Base-by-base conservation (phyloP, 441 rosid species). In the Erodium texanum region DNA sequence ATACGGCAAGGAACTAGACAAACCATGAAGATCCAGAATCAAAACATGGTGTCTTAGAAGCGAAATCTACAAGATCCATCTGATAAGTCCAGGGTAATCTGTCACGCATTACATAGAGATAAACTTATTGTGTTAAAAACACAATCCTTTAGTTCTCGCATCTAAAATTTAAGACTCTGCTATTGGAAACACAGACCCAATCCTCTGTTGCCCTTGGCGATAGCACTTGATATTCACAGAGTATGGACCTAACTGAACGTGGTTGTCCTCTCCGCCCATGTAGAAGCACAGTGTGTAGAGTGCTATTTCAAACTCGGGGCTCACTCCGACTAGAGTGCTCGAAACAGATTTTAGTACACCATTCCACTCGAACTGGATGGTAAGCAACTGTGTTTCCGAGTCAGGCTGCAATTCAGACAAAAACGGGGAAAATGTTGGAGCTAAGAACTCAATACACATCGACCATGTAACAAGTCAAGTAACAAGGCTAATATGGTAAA, bases 251-350 rank as follows among this genome's bases (percentile, higher is more conserved):
- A 93, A 73, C 81, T 89, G 90, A 7, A 89, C 75, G 45, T 73
- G 79, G 82, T 91, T 93, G 7, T 93, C 96, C 82, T 93, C 92
- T 73, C 84, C 74, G 5, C 97, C 96, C 74, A 85, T 70, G 59
- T 79, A 85, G 83, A 80, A 93, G 74, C 97, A 89, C 41, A 93
- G 79, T 1, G 97, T 91, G 68, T 91, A 91, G 20, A 93, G 82
- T 14, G 97, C 97, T 20, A 93, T 59, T 82, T 93, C 97, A 41
- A 90, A 90, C 85, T 90, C 98, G 2, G 97, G 98, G 79, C 97
- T 93, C 23, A 86, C 95, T 38, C 98, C 98, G 1, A 93, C 73
- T 64, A 93, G 74, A 0, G 88, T 89, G 80, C 87, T 89, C 24
- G 99, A 93, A 5, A 90, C 93, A n/a, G 97, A 87, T 79, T 93